Evolutionary conservation across 1,139 yeast species (phyloP).

Genomic region (Martiniozyma asiatica): DNA sequence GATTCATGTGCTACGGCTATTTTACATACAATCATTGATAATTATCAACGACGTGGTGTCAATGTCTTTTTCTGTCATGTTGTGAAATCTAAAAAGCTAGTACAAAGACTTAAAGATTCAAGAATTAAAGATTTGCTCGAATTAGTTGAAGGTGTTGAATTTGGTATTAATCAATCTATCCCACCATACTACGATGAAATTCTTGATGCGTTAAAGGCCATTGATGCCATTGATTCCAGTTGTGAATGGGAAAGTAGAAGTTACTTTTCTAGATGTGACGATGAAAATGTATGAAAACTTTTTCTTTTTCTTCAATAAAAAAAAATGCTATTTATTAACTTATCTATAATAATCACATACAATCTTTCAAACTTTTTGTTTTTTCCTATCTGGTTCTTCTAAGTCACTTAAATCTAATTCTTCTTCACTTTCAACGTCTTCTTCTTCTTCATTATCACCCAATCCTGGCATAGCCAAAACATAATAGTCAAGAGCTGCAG

Average conservation of each 20-base stretch:
- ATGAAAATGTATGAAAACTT: conserved; percentile 27
- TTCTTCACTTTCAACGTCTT: conserved; percentile 39
- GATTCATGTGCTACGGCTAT: conserved; percentile 87
- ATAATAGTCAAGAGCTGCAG: conserved; percentile 62
- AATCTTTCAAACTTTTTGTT: too few species aligned
- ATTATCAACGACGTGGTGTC: conserved; percentile 45
- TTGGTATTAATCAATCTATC: conserved; percentile 15
- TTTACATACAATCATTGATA: conserved; percentile 44
- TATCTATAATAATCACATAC: too few species aligned
- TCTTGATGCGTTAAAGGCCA: conserved; percentile 23
- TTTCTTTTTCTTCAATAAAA: too few species aligned
- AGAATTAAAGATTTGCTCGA: conserved; percentile 18
- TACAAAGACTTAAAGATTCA: conserved; percentile 15
- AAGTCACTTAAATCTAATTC: conserved; percentile 37
- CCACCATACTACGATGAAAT: conserved; percentile 22
- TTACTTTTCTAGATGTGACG: conserved; percentile 11
- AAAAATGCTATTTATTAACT: too few species aligned
- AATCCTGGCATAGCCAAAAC: conserved; percentile 53
- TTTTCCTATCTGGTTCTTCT: conserved; percentile 6
- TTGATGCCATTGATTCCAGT: conserved; percentile 18
- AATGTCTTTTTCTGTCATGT: conserved; percentile 58
- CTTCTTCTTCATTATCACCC: conserved; percentile 43
- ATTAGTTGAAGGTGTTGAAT: conserved; percentile 14
- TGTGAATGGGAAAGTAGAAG: conserved; percentile 14
- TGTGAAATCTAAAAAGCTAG: conserved; percentile 20